Conservation (phyloP, 768 basidiomycete species). For the Amanita brunnescens region DNA sequence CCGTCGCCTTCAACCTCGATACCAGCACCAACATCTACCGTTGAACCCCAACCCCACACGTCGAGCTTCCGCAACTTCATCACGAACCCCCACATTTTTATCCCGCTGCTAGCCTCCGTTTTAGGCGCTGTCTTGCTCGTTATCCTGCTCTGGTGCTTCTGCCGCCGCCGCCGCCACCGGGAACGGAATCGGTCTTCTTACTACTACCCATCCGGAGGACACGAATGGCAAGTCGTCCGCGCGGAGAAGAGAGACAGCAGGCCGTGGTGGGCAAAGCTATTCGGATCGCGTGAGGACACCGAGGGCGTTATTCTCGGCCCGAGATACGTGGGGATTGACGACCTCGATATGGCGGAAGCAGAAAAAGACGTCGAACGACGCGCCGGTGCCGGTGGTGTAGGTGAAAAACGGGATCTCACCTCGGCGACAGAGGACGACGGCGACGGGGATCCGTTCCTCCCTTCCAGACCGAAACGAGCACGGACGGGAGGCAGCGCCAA, state of each 20-base stretch:
- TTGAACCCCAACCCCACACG: neutral
- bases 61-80: constrained; percentile 10
- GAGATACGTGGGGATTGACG: constrained; percentile 11
- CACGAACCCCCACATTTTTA: constrained; percentile 18
- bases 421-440: too few species aligned
- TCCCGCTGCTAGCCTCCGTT: constrained; percentile 21
- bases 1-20: neutral
- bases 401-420: neutral
- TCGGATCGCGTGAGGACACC: constrained; percentile 10
- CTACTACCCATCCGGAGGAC: neutral
- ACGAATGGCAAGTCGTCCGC: constrained; percentile 8
- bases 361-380: neutral
- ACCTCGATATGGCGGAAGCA: constrained; percentile 9
- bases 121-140: constrained; percentile 23
- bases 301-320: constrained; percentile 18
- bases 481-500: too few species aligned
- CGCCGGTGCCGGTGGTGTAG: too few species aligned
- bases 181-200: neutral
- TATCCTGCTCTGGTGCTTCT: constrained; percentile 26
- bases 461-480: neutral
- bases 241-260: neutral
- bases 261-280: neutral
- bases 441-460: constrained; percentile 10
- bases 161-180: constrained; percentile 15
- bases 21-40: neutral